Evolutionary conservation across 2,329 filamentous ascomycete genomes (phyloP).

Genomic region (Exophiala oligosperma): DNA sequence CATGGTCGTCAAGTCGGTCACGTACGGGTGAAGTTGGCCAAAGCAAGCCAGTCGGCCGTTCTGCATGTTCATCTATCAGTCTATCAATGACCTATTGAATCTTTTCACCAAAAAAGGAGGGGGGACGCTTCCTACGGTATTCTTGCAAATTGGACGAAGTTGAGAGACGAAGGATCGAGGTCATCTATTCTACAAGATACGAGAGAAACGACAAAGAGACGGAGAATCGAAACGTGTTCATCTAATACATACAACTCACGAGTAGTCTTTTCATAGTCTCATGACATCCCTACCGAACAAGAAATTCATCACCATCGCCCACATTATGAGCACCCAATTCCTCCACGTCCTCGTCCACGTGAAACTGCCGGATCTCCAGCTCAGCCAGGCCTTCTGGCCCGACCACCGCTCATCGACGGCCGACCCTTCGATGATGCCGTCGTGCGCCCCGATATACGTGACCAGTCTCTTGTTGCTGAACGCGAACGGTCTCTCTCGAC

Average conservation of each 20-base stretch:
- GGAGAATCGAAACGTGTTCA: too few relatives aligned
- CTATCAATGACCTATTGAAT: too few relatives aligned
- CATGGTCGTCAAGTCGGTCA: constrained; percentile 60
- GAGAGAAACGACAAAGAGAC: too few relatives aligned
- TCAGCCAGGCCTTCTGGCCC: constrained; percentile 43
- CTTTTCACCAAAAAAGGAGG: too few relatives aligned
- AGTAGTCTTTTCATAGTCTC: constrained; percentile 4
- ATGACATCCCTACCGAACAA: constrained; percentile 36
- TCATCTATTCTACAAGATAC: too few relatives aligned
- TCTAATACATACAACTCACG: too few relatives aligned
- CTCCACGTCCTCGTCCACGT: constrained; percentile 37
- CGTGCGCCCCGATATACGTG: constrained; percentile 42
- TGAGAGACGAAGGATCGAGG: too few relatives aligned
- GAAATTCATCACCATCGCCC: constrained; percentile 35
- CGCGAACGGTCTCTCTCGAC: constrained; percentile 32
- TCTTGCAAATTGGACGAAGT: too few relatives aligned
- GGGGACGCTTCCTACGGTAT: too few relatives aligned
- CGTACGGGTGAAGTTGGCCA: too few relatives aligned
- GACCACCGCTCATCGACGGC: constrained; percentile 35
- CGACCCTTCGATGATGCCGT: constrained; percentile 42
- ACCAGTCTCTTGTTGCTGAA: constrained; percentile 40
- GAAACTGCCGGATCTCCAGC: constrained; percentile 41
- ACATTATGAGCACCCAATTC: constrained; percentile 33
- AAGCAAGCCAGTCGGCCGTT: too few relatives aligned
- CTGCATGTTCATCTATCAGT: too few relatives aligned